Evolutionary conservation across 805 yeast genomes (phyloP), one percentile per base, ranked within the genome.

Genomic region (Yamadazyma takamatsuzukensis): DNA sequence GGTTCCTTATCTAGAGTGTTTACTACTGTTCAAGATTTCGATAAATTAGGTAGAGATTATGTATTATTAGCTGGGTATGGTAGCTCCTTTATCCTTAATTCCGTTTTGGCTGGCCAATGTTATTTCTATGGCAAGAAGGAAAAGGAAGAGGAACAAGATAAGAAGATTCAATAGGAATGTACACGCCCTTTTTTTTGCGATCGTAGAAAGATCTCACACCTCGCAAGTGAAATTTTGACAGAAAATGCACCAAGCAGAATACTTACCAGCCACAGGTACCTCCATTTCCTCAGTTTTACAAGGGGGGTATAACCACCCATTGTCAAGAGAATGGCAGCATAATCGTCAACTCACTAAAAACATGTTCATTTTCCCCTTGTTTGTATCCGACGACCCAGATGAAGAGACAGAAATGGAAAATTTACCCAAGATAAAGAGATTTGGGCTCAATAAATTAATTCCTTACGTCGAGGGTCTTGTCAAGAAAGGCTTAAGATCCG

Each of bases 251-350:
- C 65, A 67, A 25, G 94, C 96, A 5, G 79, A 83, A 51, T 88
- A 73, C 49, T 63, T 83, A 32, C 74, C 76, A 12, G 61, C 68
- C 1, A 65, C 70, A 15, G 74, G 74, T 21, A 76, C 89, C 1
- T 66, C 71, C 22, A 75, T 86, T 40, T 71, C 87, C 10, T 83
- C 95, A 5, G 65, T 93, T 25, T 69, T 93, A 26, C 90, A 93
- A 41, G 96, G 97, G 39, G 97, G 97, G 3, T 93, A 89, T 62
- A 84, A 85, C 58, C 95, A 89, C 51, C 94, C 96, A 1, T 69
- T 90, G 27, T 53, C 86, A 14, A 74, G 98, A 48, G 80, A 75
- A 54, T 93, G 98, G 98, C 98, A 93, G 59, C 74, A 73, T 45
- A 90, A 82, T 54, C 74, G 88, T 47, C 90, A 80, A 56, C 70